A percentile compares a stretch with the other conserved stretches of the same genome.
Conservation (phyloP, 2,329 filamentous ascomycete genomes). For the Exophiala sp. region DNA sequence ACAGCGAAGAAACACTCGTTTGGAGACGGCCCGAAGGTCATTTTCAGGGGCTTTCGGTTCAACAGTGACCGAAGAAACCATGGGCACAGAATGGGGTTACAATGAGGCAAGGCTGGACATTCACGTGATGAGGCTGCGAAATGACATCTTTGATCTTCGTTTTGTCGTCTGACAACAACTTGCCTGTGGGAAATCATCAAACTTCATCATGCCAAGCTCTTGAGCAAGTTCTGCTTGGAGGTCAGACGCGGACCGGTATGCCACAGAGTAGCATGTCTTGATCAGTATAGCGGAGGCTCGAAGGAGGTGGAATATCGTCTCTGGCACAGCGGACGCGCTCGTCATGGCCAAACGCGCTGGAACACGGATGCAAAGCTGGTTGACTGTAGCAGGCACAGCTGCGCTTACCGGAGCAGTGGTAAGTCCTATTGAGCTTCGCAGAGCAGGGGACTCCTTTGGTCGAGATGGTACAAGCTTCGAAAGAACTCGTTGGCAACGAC, state of each 20-base stretch:
- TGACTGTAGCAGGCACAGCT: constrained; percentile 11
- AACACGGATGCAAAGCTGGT: constrained; percentile 4
- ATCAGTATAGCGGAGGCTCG: not conserved
- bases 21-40: not conserved
- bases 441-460: not conserved
- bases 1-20: not conserved
- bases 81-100: not conserved
- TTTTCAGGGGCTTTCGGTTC: not conserved
- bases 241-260: too few species aligned
- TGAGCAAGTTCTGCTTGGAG: too few species aligned
- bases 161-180: too few species aligned
- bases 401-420: constrained; percentile 13
- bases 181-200: too few species aligned
- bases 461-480: not conserved
- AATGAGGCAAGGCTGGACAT: not conserved
- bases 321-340: not conserved
- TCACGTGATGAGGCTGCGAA: not conserved
- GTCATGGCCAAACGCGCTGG: constrained; percentile 9
- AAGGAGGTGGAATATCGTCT: not conserved
- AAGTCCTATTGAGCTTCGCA: not conserved
- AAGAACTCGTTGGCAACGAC: too few species aligned
- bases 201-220: too few species aligned
- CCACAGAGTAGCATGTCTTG: not conserved
- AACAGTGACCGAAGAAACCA: not conserved
- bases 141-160: not conserved